These are phyloP conservation scores for Aspergillus sclerotiicarbonarius DNA, from an alignment of 495 filamentous ascomycete genomes.

Conservation along the genomic window DNA sequence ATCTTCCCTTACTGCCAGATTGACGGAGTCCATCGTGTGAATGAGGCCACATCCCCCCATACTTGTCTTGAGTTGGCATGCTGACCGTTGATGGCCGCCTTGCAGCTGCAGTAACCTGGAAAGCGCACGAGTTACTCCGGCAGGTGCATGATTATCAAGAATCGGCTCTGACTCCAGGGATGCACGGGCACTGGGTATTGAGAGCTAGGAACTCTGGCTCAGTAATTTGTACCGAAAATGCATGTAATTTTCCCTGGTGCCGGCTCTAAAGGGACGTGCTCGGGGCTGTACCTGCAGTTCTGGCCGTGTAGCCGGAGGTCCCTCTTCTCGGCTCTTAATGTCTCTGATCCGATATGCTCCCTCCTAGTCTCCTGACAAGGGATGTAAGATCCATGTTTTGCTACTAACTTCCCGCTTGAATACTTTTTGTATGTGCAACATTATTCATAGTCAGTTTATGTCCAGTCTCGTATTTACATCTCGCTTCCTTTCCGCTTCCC, in stretches of 20 bases:
- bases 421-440: background rate
- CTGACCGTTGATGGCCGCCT: slow-evolving; percentile 9
- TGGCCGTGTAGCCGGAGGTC: background rate
- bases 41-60: background rate
- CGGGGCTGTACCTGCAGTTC: background rate
- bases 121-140: slow-evolving; percentile 19
- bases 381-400: background rate
- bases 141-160: slow-evolving; percentile 17
- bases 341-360: background rate
- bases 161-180: background rate
- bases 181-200: background rate
- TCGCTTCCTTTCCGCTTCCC: background rate
- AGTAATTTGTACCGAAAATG: background rate
- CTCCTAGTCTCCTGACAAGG: background rate
- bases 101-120: slow-evolving; percentile 12
- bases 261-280: background rate
- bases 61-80: background rate
- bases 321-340: background rate
- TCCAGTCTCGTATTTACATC: slow-evolving; percentile 35
- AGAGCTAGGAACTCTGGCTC: background rate
- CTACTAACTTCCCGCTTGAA: background rate
- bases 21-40: background rate
- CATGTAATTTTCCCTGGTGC: background rate
- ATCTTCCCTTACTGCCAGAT: background rate
- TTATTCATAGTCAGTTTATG: slow-evolving; percentile 1